Percentiles rank a stretch among this genome's conserved stretches.
These are phyloP conservation scores for Rosa lucieae DNA, from an alignment of 306 rosid genomes.

Conservation along the genomic window DNA sequence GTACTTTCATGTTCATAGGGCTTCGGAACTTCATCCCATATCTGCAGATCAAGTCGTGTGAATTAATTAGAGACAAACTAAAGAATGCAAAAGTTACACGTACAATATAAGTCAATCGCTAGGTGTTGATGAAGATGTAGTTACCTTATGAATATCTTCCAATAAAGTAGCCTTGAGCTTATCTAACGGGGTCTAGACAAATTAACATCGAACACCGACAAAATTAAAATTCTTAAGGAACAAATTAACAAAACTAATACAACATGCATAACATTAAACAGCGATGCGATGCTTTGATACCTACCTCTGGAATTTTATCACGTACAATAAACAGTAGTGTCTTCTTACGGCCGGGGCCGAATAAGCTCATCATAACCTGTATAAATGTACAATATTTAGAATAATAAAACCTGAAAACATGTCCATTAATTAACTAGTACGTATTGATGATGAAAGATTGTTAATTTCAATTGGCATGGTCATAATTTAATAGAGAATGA, in stretches of 20 bases:
- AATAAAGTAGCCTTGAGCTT: constrained; percentile 61
- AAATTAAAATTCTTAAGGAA: neutral
- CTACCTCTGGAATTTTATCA: constrained; percentile 64
- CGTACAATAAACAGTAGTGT: constrained; percentile 84
- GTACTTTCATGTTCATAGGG: constrained; percentile 64
- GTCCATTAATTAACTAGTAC: neutral
- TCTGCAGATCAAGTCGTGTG: constrained; percentile 36
- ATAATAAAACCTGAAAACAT: neutral
- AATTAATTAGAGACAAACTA: constrained; percentile 18
- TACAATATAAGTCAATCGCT: constrained; percentile 4
- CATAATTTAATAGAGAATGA: no score
- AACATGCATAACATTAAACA: no score
- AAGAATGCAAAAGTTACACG: neutral
- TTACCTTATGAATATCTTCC: constrained; percentile 79
- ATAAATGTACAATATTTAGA: no score
- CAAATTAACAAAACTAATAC: no score
- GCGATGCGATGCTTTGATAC: neutral
- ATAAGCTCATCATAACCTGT: constrained; percentile 80
- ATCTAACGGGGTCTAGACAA: constrained; percentile 63
- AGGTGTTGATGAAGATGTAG: no score
- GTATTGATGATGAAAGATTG: neutral
- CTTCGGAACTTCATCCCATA: constrained; percentile 80
- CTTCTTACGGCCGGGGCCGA: constrained; percentile 71
- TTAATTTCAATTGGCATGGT: neutral
- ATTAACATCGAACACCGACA: constrained; percentile 10